A percentile compares a stretch with the other conserved stretches of the same genome.
Evolutionary conservation across 495 filamentous ascomycete species (phyloP).

Genomic region (Podospora bellae-mahoneyi): DNA sequence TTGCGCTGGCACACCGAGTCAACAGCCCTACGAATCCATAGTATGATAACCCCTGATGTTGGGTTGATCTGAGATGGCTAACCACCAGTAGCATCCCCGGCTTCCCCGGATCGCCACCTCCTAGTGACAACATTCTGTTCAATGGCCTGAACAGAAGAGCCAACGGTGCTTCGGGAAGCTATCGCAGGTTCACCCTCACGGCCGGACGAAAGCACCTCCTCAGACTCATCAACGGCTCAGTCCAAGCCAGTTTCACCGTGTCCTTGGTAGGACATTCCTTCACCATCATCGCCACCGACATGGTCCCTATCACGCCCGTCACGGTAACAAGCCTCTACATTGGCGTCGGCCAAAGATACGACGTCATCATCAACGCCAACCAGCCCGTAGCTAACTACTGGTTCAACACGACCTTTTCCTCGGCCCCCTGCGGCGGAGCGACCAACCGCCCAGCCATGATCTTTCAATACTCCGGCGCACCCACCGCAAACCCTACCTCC

Average conservation of each 20-base stretch:
- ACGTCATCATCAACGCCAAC: slow-evolving; percentile 63
- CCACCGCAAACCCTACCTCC: slow-evolving; percentile 23
- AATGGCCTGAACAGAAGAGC: slow-evolving; percentile 42
- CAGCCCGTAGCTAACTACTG: slow-evolving; percentile 56
- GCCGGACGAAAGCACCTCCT: slow-evolving; percentile 50
- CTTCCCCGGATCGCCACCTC: slow-evolving; percentile 32
- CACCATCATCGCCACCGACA: slow-evolving; percentile 51
- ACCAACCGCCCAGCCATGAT: slow-evolving; percentile 34
- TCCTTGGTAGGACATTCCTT: slow-evolving; percentile 52
- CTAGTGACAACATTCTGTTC: slow-evolving; percentile 33
- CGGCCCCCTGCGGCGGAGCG: slow-evolving; percentile 27
- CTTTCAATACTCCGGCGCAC: slow-evolving; percentile 39
- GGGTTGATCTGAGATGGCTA: not conserved
- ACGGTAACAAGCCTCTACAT: slow-evolving; percentile 47
- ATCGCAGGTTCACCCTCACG: slow-evolving; percentile 36
- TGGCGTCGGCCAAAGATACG: slow-evolving; percentile 66
- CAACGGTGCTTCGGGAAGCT: slow-evolving; percentile 31
- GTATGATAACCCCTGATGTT: not conserved
- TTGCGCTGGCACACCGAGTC: slow-evolving; percentile 21
- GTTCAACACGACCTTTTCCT: slow-evolving; percentile 41
- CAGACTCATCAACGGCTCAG: slow-evolving; percentile 54
- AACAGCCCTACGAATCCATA: slow-evolving; percentile 28
- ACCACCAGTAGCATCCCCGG: slow-evolving; percentile 21
- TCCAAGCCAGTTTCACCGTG: slow-evolving; percentile 50
- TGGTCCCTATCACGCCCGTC: slow-evolving; percentile 51